Evolutionary conservation across 2,329 filamentous ascomycete genomes (phyloP).

Genomic region (Didymosphaeria variabile): DNA sequence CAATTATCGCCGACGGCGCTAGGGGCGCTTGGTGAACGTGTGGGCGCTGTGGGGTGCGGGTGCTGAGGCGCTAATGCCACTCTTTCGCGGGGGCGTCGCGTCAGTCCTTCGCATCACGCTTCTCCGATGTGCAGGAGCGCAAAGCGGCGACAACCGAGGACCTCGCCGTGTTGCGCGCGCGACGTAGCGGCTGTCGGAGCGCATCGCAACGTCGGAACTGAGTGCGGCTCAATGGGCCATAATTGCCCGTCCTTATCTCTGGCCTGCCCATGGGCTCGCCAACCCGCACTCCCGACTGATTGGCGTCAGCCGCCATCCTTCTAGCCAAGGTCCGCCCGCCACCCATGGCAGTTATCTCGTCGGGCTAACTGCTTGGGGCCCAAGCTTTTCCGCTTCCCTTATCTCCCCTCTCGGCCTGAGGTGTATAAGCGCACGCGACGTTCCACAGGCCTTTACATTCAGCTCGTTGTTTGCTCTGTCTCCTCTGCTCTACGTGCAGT

Average conservation of each 20-base stretch:
- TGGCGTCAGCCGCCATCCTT: constrained; percentile 9
- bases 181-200: background rate
- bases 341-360: constrained; percentile 6
- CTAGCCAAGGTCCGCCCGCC: constrained; percentile 1
- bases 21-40: background rate
- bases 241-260: background rate
- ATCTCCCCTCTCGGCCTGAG: constrained; percentile 10
- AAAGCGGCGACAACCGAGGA: background rate
- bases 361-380: background rate
- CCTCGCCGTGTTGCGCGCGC: background rate
- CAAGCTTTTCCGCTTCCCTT: constrained; percentile 10
- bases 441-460: background rate
- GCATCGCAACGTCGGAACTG: background rate
- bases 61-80: background rate
- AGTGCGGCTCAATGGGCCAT: background rate
- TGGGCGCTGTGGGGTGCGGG: constrained; percentile 10
- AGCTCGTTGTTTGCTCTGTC: background rate
- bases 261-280: background rate
- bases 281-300: constrained; percentile 3
- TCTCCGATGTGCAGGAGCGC: background rate
- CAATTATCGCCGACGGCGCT: constrained; percentile 7
- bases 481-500: background rate
- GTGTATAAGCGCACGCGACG: constrained; percentile 11
- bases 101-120: background rate
- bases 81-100: background rate